Percentiles rank a stretch among this genome's conserved stretches.
Evolutionary conservation across 2,329 filamentous ascomycete species (phyloP).

Genomic region (Colletotrichum godetiae): DNA sequence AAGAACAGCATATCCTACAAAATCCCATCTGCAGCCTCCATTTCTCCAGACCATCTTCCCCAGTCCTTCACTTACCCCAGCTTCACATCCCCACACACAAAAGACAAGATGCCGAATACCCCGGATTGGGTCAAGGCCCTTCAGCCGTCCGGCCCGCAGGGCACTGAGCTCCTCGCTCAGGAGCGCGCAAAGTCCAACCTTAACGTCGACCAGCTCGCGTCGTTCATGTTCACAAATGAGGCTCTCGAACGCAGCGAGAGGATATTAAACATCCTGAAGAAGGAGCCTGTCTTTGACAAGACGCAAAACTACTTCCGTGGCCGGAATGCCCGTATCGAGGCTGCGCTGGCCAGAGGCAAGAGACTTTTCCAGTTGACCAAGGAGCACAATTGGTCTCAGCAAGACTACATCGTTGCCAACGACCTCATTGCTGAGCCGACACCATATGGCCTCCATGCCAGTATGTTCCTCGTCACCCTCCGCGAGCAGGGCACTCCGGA

Average conservation of each 20-base stretch:
- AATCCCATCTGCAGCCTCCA: conserved; percentile 1
- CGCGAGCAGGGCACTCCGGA: conserved; percentile 78
- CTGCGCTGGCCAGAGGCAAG: conserved; percentile 77
- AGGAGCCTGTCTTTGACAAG: conserved; percentile 81
- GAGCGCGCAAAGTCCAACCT: conserved; percentile 77
- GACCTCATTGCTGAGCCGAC: conserved; percentile 79
- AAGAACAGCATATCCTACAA: conserved; percentile 17
- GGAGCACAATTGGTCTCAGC: conserved; percentile 74
- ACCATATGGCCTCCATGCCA: conserved; percentile 78
- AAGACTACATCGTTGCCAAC: conserved; percentile 73
- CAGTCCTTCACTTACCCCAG: neutral
- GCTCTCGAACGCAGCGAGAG: conserved; percentile 69
- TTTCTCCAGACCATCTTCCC: conserved; percentile 7
- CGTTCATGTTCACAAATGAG: conserved; percentile 76
- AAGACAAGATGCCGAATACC: conserved; percentile 27
- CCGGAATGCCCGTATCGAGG: conserved; percentile 75
- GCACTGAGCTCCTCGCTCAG: conserved; percentile 73
- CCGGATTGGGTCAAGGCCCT: conserved; percentile 42
- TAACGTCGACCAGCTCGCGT: conserved; percentile 73
- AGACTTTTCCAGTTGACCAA: conserved; percentile 73
- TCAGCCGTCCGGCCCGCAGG: conserved; percentile 68
- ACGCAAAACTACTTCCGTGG: conserved; percentile 81
- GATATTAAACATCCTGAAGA: conserved; percentile 72
- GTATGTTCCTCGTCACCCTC: conserved; percentile 65
- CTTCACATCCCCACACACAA: neutral